phyloP scores from a whole-genome alignment of 1,284 basidiomycete genomes.

The Ustilago cynodontis region DNA sequence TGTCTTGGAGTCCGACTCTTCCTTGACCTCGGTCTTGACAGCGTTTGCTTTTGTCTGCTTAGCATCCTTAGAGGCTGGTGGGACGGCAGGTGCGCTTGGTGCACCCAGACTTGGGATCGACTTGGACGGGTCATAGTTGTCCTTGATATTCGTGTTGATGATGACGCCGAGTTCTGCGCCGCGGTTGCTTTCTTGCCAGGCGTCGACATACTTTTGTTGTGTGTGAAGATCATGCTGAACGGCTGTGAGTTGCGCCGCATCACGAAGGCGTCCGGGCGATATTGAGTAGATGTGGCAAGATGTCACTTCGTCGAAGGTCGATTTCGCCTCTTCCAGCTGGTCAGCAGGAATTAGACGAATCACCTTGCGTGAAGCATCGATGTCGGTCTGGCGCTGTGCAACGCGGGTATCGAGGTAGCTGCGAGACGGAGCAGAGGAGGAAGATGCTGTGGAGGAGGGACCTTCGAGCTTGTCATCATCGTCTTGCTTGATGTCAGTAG shows the following conservation, averaged over 20 bases:
- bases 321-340: constrained; percentile 40
- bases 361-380: constrained; percentile 17
- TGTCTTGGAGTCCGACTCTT: constrained; percentile 21
- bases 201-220: constrained; percentile 46
- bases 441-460: constrained; percentile 19
- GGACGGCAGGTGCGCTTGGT: constrained; percentile 30
- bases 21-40: constrained; percentile 22
- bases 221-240: constrained; percentile 56
- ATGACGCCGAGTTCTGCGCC: constrained; percentile 54
- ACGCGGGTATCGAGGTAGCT: constrained; percentile 34
- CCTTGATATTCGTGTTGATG: constrained; percentile 33
- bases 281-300: constrained; percentile 58
- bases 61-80: constrained; percentile 16
- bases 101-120: constrained; percentile 34
- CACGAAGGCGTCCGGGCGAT: constrained; percentile 40
- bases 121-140: constrained; percentile 45
- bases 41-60: constrained; percentile 13
- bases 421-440: constrained; percentile 17
- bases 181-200: constrained; percentile 47
- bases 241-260: constrained; percentile 50
- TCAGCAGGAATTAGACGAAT: constrained; percentile 37
- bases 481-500: neutral
- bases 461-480: constrained; percentile 19
- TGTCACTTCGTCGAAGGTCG: constrained; percentile 17
- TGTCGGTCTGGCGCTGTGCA: constrained; percentile 15